A percentile compares a stretch with the other conserved stretches of the same genome.
Evolutionary conservation across 768 basidiomycete genomes (phyloP).

Genomic region (Lactarius psammicola): DNA sequence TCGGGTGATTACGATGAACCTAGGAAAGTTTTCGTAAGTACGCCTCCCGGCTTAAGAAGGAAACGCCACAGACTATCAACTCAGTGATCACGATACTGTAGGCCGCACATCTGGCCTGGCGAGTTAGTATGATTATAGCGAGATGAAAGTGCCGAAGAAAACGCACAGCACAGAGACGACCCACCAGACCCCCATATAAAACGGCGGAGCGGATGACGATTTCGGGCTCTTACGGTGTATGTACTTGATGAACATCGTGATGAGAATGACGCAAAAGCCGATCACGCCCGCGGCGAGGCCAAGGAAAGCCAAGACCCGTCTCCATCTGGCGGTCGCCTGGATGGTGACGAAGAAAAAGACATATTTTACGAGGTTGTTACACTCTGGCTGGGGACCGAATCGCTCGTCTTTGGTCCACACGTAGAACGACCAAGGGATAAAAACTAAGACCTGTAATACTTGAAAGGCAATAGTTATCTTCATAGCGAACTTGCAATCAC

Average conservation of each 20-base stretch:
- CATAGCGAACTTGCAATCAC: neutral
- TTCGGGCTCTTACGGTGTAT: too few relatives aligned
- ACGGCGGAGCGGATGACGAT: too few relatives aligned
- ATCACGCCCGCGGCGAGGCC: neutral
- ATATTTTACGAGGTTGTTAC: neutral
- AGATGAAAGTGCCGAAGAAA: neutral
- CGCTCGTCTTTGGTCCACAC: neutral
- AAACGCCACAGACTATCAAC: neutral
- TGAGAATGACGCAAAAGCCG: neutral
- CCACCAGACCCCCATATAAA: too few relatives aligned
- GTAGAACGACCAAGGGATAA: neutral
- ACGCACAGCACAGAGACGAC: neutral
- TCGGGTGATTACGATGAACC: neutral
- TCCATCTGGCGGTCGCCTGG: neutral
- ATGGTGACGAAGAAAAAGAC: neutral
- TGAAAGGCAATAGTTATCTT: neutral
- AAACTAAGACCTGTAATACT: neutral
- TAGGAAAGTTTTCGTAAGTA: neutral
- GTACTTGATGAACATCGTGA: neutral
- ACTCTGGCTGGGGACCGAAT: neutral
- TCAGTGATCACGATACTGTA: neutral
- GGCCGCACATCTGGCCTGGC: neutral
- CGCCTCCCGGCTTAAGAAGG: neutral
- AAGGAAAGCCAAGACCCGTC: neutral
- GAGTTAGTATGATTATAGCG: neutral